phyloP scores from a whole-genome alignment of 2,329 filamentous ascomycete species.

The Botrytis cinerea region DNA sequence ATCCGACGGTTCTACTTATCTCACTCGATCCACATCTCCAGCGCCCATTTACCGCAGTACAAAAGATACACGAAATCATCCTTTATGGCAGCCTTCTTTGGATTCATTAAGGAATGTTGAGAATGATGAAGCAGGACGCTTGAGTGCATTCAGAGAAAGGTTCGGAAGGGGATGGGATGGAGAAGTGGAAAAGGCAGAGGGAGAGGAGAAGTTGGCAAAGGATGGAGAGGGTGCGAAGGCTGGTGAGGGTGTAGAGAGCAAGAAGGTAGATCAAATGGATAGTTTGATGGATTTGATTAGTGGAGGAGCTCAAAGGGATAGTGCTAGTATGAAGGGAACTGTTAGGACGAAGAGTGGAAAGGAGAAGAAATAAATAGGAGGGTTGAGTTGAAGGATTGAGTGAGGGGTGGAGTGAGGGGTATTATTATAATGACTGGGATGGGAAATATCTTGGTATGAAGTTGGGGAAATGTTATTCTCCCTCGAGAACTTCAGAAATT shows the following conservation, averaged over 20 bases:
- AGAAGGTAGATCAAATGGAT: constrained; percentile 45
- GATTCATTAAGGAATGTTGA: constrained; percentile 84
- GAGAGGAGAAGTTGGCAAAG: constrained; percentile 38
- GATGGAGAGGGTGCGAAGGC: constrained; percentile 43
- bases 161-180: constrained; percentile 88
- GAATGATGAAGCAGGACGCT: constrained; percentile 87
- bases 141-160: constrained; percentile 80
- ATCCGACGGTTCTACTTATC: constrained; percentile 84
- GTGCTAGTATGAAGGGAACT: constrained; percentile 38
- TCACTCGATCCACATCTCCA: constrained; percentile 75
- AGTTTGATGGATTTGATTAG: constrained; percentile 60
- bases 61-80: constrained; percentile 87
- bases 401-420: constrained; percentile 30
- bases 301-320: constrained; percentile 36
- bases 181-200: constrained; percentile 55
- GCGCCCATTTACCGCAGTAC: constrained; percentile 57
- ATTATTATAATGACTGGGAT: constrained; percentile 14
- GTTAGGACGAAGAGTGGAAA: constrained; percentile 27
- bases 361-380: constrained; percentile 41
- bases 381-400: constrained; percentile 34
- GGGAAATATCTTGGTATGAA: not conserved
- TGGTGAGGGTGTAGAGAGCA: constrained; percentile 23
- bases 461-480: not conserved
- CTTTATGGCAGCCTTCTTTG: constrained; percentile 86
- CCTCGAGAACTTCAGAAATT: not conserved